These are phyloP conservation scores for Zygoascus meyerae DNA, from an alignment of 1,139 yeast species.

Conservation along the genomic window DNA sequence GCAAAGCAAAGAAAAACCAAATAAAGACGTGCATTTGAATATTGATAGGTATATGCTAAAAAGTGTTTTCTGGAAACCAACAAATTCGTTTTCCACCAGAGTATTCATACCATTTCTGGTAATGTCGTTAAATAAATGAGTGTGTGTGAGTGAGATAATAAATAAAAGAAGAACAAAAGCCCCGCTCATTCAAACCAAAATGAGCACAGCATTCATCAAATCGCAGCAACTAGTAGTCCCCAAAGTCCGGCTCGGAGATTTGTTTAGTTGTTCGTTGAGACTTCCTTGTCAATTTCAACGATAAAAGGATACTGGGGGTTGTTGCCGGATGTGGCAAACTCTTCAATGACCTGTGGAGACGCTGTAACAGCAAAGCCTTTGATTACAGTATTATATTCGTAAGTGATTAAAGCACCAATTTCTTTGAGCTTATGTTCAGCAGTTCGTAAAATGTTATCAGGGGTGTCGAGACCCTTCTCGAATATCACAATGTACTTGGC, in stretches of 20 bases:
- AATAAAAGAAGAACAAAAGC: background rate
- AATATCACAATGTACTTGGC: constrained; percentile 32
- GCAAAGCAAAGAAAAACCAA: too few species aligned
- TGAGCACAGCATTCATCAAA: too few species aligned
- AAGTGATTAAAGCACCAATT: constrained; percentile 37
- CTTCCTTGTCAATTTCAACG: constrained; percentile 37
- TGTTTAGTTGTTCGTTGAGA: constrained; percentile 16
- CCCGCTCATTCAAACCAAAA: background rate
- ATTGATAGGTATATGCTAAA: too few species aligned
- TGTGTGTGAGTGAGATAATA: background rate
- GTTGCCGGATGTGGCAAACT: constrained; percentile 24
- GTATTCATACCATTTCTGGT: background rate
- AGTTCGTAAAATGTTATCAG: constrained; percentile 29
- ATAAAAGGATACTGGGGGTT: constrained; percentile 35
- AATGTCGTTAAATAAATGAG: background rate
- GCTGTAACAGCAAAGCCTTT: constrained; percentile 38
- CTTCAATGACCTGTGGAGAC: constrained; percentile 26
- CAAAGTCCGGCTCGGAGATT: too few species aligned
- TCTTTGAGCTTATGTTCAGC: constrained; percentile 31
- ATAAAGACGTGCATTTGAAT: too few species aligned
- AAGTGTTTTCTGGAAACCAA: background rate
- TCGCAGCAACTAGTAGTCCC: too few species aligned
- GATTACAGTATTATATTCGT: constrained; percentile 38
- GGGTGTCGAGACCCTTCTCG: constrained; percentile 33
- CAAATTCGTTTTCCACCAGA: background rate